phyloP scores from a whole-genome alignment of 768 basidiomycete genomes.

The Lactifluus piperatus region DNA sequence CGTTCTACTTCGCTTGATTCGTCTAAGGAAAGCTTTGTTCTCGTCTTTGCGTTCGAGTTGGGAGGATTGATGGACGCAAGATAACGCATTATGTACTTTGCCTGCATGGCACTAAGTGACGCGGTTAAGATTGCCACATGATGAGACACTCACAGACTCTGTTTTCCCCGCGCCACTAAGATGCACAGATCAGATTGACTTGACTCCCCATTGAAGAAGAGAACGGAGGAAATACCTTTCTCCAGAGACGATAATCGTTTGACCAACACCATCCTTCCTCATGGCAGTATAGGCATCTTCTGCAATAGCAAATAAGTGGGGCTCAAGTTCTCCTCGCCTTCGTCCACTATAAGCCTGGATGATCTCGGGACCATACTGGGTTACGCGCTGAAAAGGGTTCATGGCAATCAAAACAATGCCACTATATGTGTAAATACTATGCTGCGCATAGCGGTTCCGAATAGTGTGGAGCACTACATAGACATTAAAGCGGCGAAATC shows the following conservation, averaged over 20 bases:
- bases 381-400: conserved; percentile 97
- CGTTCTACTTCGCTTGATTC: conserved; percentile 92
- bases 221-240: conserved; percentile 59
- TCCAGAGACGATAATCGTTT: conserved; percentile 98
- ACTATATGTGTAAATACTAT: conserved; percentile 97
- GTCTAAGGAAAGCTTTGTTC: conserved; percentile 66
- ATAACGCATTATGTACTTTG: conserved; percentile 99
- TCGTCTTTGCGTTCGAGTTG: conserved; percentile 48
- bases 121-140: neutral
- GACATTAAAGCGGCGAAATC: neutral
- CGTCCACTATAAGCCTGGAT: conserved; percentile 95
- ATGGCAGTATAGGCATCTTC: conserved; percentile 99
- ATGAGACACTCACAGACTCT: conserved; percentile 63
- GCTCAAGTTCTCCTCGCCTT: conserved; percentile 89
- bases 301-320: conserved; percentile 97
- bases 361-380: conserved; percentile 93
- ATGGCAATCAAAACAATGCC: conserved; percentile 98
- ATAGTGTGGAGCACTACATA: conserved; percentile 87
- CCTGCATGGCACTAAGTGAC: conserved; percentile 34
- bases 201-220: conserved; percentile 18
- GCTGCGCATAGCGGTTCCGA: conserved; percentile 91
- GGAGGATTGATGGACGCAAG: conserved; percentile 95
- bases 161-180: conserved; percentile 97
- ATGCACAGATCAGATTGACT: conserved; percentile 10
- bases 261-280: conserved; percentile 88